phyloP scores from a whole-genome alignment of 768 basidiomycete species.

The Suillus placidus region DNA sequence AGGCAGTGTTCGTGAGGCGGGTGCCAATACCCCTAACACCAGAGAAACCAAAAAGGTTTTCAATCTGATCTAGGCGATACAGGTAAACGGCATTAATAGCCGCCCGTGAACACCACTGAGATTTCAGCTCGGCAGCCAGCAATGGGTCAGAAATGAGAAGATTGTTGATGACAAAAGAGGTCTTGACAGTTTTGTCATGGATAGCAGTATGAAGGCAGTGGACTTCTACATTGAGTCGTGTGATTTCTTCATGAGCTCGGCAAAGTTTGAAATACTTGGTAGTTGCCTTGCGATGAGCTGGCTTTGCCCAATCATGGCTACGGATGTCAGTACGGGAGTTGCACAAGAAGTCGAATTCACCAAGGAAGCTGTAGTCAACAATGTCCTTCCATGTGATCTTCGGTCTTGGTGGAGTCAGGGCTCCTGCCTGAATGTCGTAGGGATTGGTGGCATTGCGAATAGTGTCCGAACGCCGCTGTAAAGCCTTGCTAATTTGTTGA shows the following conservation, averaged over 20 bases:
- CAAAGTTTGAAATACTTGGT: constrained; percentile 27
- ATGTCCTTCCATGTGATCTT: constrained; percentile 20
- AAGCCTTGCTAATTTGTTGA: constrained; percentile 33
- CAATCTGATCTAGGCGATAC: constrained; percentile 10
- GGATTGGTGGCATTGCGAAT: constrained; percentile 27
- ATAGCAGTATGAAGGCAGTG: constrained; percentile 19
- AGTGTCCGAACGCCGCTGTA: constrained; percentile 27
- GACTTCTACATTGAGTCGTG: constrained; percentile 28
- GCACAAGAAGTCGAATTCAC: constrained; percentile 22
- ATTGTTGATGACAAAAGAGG: background rate
- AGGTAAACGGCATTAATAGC: constrained; percentile 9
- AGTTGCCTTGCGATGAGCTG: constrained; percentile 21
- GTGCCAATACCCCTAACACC: constrained; percentile 3
- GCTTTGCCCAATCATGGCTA: constrained; percentile 10
- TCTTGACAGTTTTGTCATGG: constrained; percentile 22
- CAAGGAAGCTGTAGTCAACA: constrained; percentile 18
- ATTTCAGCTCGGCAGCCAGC: constrained; percentile 10
- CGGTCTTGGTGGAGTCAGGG: constrained; percentile 22
- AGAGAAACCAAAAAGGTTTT: constrained; percentile 3
- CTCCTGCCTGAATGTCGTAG: constrained; percentile 28
- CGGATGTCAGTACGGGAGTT: constrained; percentile 3
- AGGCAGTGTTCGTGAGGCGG: background rate
- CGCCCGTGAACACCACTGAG: background rate
- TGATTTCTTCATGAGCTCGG: constrained; percentile 31
- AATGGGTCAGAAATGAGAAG: background rate